Conservation (phyloP, 1,139 yeast genomes). For the Suhomyces wounanorum region DNA sequence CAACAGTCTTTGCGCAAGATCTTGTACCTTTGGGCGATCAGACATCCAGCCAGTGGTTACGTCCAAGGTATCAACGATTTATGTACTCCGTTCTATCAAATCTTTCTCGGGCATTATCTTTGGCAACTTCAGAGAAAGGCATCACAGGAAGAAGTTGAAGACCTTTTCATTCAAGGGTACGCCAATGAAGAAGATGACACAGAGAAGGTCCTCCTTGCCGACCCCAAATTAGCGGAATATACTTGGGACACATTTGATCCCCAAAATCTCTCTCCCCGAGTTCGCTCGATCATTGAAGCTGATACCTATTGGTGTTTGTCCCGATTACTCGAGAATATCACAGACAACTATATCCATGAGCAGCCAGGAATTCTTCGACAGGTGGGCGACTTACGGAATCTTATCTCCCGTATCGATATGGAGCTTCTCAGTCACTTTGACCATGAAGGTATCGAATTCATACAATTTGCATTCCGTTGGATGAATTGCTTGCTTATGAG, state of each 20-base stretch:
- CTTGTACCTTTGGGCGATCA: conserved; percentile 89
- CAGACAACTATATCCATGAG: conserved; percentile 95
- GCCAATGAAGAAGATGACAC: conserved; percentile 31
- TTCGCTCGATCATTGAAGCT: conserved; percentile 63
- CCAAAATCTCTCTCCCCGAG: conserved; percentile 52
- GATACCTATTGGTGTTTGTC: conserved; percentile 97
- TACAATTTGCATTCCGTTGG: conserved; percentile 97
- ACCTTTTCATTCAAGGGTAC: conserved; percentile 41
- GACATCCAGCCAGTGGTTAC: conserved; percentile 98
- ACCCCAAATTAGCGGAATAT: conserved; percentile 26
- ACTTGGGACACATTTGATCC: conserved; percentile 61
- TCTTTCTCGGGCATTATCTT: conserved; percentile 73
- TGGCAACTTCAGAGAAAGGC: conserved; percentile 42
- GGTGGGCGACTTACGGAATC: conserved; percentile 74
- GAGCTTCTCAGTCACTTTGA: conserved; percentile 74
- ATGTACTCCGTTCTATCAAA: conserved; percentile 91
- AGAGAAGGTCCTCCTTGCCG: conserved; percentile 32
- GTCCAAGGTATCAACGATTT: conserved; percentile 98
- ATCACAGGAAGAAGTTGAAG: conserved; percentile 28
- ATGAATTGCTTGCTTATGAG: conserved; percentile 98
- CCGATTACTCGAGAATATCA: conserved; percentile 86
- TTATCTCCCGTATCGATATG: conserved; percentile 78
- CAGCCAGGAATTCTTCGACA: conserved; percentile 97
- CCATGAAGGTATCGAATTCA: conserved; percentile 80
- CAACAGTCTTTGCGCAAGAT: conserved; percentile 81